Base-by-base conservation (phyloP, 2,329 filamentous ascomycete genomes). In the Aspergillus ruber region DNA sequence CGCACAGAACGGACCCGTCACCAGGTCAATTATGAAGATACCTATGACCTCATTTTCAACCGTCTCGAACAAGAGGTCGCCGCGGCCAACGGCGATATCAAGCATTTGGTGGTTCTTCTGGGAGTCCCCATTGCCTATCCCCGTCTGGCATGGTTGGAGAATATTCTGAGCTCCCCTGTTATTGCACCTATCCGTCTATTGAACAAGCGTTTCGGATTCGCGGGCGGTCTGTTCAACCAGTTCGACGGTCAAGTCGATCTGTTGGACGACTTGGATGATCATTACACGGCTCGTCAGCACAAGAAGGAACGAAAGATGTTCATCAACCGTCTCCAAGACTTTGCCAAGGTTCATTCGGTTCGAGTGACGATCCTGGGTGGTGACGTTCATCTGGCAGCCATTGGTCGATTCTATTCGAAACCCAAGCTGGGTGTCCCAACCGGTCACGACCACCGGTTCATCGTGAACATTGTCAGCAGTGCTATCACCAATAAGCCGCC, bases 101-200 rank as follows among this genome's bases (percentile, higher is more conserved):
- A 81, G 66, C 82, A 85, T 59, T 62, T 85, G 18, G 72, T 85
- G 35, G 66, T 85, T 18, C 68, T 85, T 9, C 71, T 85, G 2
- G 86, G 85, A 47, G 82, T 87, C 18, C 88, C 90, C 0, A 91
- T 94, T 57, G 73, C 74, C 1, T 76, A 80, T 54, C 77, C 76
- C 1, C 88, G 91, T 57, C 77, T 96, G 46, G 93, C 90, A n/a
- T 96, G 91, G 91, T 77, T 96, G 4, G 91, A 97, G 66, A 96
- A 95, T 61, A 86, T 96, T 49, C 81, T 97, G 57, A 80, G 80
- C 13, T 94, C 88, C 51, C 90, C 91, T 0, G 57, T 96, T 20
- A 90, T 96, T 62, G 90, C 86, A 0, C 90, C 90, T 0, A 82
- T 96, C 63, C 90, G 90, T 61, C 84, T 97, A 53, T 67, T 96